Evolutionary conservation across 371 early-diverging fungal species (phyloP).

Genomic region (Chytridium lagenaria): DNA sequence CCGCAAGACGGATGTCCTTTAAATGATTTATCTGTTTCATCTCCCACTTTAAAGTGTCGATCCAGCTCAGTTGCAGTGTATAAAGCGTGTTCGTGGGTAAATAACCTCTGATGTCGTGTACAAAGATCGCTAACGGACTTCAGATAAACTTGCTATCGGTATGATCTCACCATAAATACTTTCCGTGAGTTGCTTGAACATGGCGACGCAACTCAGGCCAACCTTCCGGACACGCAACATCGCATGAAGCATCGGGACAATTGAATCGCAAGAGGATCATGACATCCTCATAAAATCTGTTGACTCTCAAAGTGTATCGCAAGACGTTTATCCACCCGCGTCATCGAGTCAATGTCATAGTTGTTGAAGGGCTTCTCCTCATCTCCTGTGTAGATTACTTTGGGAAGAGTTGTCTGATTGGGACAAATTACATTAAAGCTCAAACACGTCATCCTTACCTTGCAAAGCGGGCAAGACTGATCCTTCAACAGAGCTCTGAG

Average conservation of each 20-base stretch:
- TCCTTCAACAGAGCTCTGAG: conserved; percentile 86
- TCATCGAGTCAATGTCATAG: conserved; percentile 33
- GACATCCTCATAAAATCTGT: conserved; percentile 74
- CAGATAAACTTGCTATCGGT: not conserved
- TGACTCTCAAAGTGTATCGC: conserved; percentile 74
- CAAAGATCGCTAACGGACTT: conserved; percentile 78
- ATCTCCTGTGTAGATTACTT: conserved; percentile 76
- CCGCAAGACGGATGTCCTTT: conserved; percentile 92
- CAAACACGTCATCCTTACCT: conserved; percentile 58
- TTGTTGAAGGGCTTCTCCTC: conserved; percentile 60
- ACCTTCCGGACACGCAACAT: conserved; percentile 68
- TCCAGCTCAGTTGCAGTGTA: conserved; percentile 72
- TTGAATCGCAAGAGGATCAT: conserved; percentile 77
- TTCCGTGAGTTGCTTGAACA: conserved; percentile 73
- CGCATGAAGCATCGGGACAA: conserved; percentile 84
- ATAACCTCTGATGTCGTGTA: conserved; percentile 83
- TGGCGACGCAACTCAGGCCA: conserved; percentile 86
- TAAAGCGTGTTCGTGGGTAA: conserved; percentile 86
- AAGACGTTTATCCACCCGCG: conserved; percentile 65
- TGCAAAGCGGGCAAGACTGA: conserved; percentile 87
- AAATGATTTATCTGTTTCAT: conserved; percentile 76
- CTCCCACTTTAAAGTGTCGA: conserved; percentile 76
- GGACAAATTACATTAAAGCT: not conserved
- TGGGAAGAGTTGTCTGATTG: conserved; percentile 62
- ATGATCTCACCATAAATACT: conserved; percentile 72